These are phyloP conservation scores for Trichosanthes cucumerina DNA, from an alignment of 306 rosid genomes.

Conservation along the genomic window DNA sequence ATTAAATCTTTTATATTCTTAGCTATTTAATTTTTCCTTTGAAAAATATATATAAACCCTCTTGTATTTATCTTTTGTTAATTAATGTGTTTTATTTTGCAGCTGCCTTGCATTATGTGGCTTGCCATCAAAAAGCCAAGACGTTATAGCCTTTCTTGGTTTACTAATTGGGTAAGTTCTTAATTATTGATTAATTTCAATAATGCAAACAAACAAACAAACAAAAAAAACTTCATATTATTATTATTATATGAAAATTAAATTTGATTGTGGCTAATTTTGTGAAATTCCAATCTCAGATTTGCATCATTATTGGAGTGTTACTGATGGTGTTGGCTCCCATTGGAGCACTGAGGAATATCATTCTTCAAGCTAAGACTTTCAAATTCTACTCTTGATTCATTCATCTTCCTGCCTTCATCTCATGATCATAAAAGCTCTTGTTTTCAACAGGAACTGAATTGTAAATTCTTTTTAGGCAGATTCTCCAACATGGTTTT, in stretches of 20 bases:
- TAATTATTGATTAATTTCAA: background rate
- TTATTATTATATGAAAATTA: background rate
- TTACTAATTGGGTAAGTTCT: slow-evolving; percentile 22
- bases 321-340: slow-evolving; percentile 14
- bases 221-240: background rate
- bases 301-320: slow-evolving; percentile 19
- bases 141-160: slow-evolving; percentile 28
- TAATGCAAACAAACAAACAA: background rate
- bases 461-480: background rate
- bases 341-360: slow-evolving; percentile 18
- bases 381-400: slow-evolving; percentile 9
- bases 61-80: background rate
- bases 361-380: slow-evolving; percentile 12
- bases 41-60: background rate
- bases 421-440: background rate
- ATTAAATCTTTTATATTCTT: background rate
- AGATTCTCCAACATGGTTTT: slow-evolving; percentile 12
- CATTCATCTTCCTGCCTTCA: background rate
- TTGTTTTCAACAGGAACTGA: background rate
- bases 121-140: slow-evolving; percentile 25
- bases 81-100: background rate
- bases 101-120: slow-evolving; percentile 44
- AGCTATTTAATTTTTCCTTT: background rate
- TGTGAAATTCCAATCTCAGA: background rate
- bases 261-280: background rate